Conservation (phyloP, 495 filamentous ascomycete genomes). For the Lophiostoma macrostomum region DNA sequence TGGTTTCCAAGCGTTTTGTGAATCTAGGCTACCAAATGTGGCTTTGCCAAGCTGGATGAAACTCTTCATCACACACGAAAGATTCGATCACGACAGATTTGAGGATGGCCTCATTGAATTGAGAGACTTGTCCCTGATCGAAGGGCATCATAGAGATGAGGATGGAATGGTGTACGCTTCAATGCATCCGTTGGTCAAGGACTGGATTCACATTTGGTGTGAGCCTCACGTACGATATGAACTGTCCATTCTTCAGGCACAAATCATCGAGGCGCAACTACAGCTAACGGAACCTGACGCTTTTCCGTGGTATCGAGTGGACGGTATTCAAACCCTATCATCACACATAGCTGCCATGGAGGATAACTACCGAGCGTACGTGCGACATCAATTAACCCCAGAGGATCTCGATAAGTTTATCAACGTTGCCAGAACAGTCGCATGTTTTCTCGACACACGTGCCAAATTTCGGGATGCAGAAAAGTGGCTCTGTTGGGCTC, state of each 20-base stretch:
- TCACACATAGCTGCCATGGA: not conserved
- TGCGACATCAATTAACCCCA: not conserved
- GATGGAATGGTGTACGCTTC: not conserved
- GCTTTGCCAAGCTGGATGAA: not conserved
- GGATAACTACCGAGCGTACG: not conserved
- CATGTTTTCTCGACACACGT: not conserved
- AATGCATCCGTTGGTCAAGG: slow-evolving; percentile 1
- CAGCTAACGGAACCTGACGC: not conserved
- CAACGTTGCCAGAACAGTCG: not conserved
- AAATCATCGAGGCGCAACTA: not conserved
- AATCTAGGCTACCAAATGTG: not conserved
- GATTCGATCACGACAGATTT: not conserved
- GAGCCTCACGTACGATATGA: not conserved
- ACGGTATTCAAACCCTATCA: not conserved
- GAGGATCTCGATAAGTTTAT: not conserved
- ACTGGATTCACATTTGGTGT: not conserved
- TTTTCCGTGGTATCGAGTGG: not conserved
- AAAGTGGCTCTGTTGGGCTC: not conserved
- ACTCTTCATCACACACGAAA: not conserved
- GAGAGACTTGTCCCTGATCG: not conserved
- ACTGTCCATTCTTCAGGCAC: not conserved
- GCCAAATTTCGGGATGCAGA: not conserved
- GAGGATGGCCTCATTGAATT: not conserved
- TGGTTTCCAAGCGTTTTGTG: not conserved
- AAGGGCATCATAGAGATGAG: not conserved